Base-by-base conservation (phyloP, 495 filamentous ascomycete genomes). In the Sordaria brevicollis region DNA sequence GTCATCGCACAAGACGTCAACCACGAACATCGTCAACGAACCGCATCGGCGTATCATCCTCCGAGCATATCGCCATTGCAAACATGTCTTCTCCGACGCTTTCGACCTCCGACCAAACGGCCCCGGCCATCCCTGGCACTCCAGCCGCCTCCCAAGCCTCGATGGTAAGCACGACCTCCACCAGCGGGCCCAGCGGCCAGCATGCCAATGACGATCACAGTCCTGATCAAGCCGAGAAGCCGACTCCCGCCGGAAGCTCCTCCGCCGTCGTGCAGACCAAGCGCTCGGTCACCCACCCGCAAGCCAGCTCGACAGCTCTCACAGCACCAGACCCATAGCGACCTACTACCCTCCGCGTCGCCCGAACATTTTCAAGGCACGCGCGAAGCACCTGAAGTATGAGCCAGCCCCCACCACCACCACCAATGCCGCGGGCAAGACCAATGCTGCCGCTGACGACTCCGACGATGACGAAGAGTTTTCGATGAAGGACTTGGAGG, bases 391-490 rank as follows among this genome's bases (percentile, higher is more conserved):
- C 0, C 43, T 54, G 0, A 0, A 15, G 1, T 29, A 0, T 2
- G 21, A 29, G 1, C 21, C 2, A 5, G 29, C 13, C 3, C 21
- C 43, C 0, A 11, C 43, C 0, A 11, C 7, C 11, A 5, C 10
- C 5, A 15, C 2, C 43, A 11, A 54, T 54, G 10, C 10, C 2
- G 4, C 7, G 4, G 10, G 6, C 0, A 54, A 29, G 21, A 5
- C 10, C 2, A 21, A 21, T 0, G 19, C 0, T 0, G 10, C 0
- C 0, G 7, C 29, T 9, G 21, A 54, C n/a, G n/a, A n/a, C n/a
- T n/a, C n/a, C 0, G 21, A 54, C 3, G 43, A 54, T 7, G 21
- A 10, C 5, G 43, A 54, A 0, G 43, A 29, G 0, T 54, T 15
- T 0, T 1, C 21, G 4, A 0, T 54, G 0, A 21, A 13, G 11